A percentile compares a stretch with the other conserved stretches of the same genome.
Conservation (phyloP, 2,329 filamentous ascomycete genomes). For the Gremmenia infestans region DNA sequence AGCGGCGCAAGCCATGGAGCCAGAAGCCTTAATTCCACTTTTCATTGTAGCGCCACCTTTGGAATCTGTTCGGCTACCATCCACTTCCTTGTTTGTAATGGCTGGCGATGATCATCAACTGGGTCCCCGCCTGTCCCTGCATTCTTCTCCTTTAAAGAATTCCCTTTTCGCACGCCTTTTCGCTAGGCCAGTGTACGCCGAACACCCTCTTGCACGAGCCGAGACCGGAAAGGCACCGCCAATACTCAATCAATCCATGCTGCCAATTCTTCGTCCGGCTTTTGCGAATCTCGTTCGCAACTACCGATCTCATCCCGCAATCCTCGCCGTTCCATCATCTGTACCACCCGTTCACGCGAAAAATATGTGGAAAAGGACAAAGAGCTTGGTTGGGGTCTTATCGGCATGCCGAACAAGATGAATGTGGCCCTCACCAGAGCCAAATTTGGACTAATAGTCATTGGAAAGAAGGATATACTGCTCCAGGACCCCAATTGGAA, state of each 20-base stretch:
- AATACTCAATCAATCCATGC: conserved; percentile 10
- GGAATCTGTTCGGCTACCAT: conserved; percentile 1
- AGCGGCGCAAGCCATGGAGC: conserved; percentile 19
- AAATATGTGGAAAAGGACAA: conserved; percentile 13
- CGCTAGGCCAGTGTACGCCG: conserved; percentile 12
- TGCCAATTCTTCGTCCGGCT: conserved; percentile 16
- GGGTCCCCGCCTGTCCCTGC: conserved; percentile 15
- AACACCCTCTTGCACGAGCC: conserved; percentile 14
- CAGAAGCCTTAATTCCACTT: conserved; percentile 16
- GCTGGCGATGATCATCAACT: conserved; percentile 19
- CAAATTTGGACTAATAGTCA: conserved; percentile 18
- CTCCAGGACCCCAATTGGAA: conserved; percentile 13
- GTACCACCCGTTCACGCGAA: conserved; percentile 15
- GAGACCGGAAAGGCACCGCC: conserved; percentile 9
- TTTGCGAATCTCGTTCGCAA: conserved; percentile 21
- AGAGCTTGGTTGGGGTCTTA: conserved; percentile 11
- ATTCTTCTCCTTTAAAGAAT: conserved; percentile 11
- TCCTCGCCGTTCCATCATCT: conserved; percentile 21
- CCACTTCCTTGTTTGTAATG: conserved; percentile 14
- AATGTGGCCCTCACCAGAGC: conserved; percentile 18
- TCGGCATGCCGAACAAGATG: conserved; percentile 17
- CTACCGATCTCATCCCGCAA: conserved; percentile 20
- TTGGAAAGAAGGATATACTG: conserved; percentile 13
- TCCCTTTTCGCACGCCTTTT: conserved; percentile 18
- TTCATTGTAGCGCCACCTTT: conserved; percentile 14